Base-by-base conservation (phyloP, 1,139 yeast species). In the Nakaseomyces sp. region DNA sequence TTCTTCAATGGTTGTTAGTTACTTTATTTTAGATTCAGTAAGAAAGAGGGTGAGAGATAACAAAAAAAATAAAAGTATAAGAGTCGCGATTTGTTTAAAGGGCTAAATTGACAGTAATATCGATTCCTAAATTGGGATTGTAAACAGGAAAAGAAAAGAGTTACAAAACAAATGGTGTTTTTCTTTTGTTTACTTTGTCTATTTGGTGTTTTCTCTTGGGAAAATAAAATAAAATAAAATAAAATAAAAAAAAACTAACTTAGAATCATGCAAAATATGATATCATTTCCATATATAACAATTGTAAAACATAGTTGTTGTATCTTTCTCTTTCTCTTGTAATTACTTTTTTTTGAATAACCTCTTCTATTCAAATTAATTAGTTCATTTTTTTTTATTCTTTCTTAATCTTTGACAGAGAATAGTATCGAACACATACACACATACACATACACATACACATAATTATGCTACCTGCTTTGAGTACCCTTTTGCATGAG, bases 401-500 rank as follows among this genome's bases (percentile, higher is more conserved):
- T 22, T 22, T 7, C 24, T 22, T 22, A 6, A 22, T n/a, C 24
- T 2, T 7, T 9, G 24, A 22, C 3, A 22, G 9, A 22, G 9
- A 12, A 25, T n/a, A 26, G 25, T 22, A 6, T 6, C 6, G 10
- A 30, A 30, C 18, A 30, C n/a, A 15, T 2, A 25, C 5, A 26
- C 5, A 26, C 5, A 30, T 16, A 30, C 17, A 30, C 7, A 30
- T 30, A 30, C 5, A 30, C 19, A 15, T 30, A 16, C 33, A 30
- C 13, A 30, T 4, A 3, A 19, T 16, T 20, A 40, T 40, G 42
- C 42, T 41, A n/a, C 52, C 52, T 25, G 47, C 52, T 9, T 39
- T 49, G 24, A 44, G 47, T 20, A 43, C 45, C 8, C 37, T 49
- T 33, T 40, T 49, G 24, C 44, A 40, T 25, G 44, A 41, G 20